Evolutionary conservation across 257 asterid genomes (phyloP).

Genomic region (Plantago major): DNA sequence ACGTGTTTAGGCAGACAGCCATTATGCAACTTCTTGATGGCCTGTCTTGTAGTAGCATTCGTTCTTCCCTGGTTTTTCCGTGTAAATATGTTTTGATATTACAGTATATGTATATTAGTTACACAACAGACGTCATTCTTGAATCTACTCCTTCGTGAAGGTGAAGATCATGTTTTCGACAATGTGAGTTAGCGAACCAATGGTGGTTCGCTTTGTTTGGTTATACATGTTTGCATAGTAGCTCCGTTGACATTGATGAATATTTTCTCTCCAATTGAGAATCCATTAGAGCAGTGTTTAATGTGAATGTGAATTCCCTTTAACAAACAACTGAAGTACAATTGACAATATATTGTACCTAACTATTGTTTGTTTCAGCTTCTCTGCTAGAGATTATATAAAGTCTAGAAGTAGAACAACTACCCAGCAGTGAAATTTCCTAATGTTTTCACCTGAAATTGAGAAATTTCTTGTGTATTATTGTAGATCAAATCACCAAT

Average conservation of each 20-base stretch:
- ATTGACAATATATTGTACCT: neutral
- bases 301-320: neutral
- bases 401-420: no score
- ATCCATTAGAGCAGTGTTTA: neutral
- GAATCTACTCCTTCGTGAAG: neutral
- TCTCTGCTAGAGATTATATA: no score
- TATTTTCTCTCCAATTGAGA: neutral
- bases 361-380: neutral
- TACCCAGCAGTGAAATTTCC: no score
- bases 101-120: neutral
- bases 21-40: conserved; percentile 54
- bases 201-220: neutral
- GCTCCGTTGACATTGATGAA: conserved; percentile 2
- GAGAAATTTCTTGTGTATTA: no score
- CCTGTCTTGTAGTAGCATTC: conserved; percentile 48
- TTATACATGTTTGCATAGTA: neutral
- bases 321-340: neutral
- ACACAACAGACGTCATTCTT: conserved; percentile 1
- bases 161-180: neutral
- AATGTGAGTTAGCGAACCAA: neutral
- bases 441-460: no score
- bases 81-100: conserved; percentile 32
- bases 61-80: conserved; percentile 57
- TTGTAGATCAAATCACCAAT: no score
- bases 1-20: conserved; percentile 45